A percentile compares a stretch with the other conserved stretches of the same genome.
These are phyloP conservation scores for Volvox reticuliferus DNA, from an alignment of 139 green algal species.

Conservation along the genomic window DNA sequence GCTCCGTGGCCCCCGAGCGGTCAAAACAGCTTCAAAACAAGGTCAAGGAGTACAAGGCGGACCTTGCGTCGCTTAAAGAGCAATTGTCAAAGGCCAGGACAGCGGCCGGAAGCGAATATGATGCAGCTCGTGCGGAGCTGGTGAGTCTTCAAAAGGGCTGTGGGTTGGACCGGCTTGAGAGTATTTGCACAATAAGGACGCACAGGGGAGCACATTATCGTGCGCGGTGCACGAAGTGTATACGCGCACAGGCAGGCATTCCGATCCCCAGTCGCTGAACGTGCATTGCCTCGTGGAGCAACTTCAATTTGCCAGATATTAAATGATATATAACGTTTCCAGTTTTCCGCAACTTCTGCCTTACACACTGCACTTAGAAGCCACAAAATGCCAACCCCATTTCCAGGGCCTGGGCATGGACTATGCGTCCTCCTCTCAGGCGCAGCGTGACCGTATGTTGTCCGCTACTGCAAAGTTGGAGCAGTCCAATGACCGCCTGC, in stretches of 20 bases:
- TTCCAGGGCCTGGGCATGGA: conserved; percentile 80
- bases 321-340: too few relatives aligned
- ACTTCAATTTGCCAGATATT: too few relatives aligned
- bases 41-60: conserved; percentile 92
- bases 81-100: conserved; percentile 62
- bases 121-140: conserved; percentile 81
- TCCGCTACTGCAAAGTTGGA: conserved; percentile 81
- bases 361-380: too few relatives aligned
- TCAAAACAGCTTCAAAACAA: conserved; percentile 77
- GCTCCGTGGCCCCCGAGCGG: conserved; percentile 80
- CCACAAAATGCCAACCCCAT: too few relatives aligned
- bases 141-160: conserved; percentile 42
- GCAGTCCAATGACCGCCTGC: conserved; percentile 81
- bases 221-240: too few relatives aligned
- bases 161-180: too few relatives aligned
- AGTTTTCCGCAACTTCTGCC: too few relatives aligned
- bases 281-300: too few relatives aligned
- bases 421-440: conserved; percentile 80
- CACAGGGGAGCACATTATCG: too few relatives aligned
- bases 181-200: too few relatives aligned
- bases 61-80: conserved; percentile 82
- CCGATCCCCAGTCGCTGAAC: too few relatives aligned
- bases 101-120: conserved; percentile 34
- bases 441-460: conserved; percentile 89
- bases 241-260: too few relatives aligned